A percentile compares a stretch with the other conserved stretches of the same genome.
Evolutionary conservation across 306 rosid genomes (phyloP).

Genomic region (Datisca glomerata): DNA sequence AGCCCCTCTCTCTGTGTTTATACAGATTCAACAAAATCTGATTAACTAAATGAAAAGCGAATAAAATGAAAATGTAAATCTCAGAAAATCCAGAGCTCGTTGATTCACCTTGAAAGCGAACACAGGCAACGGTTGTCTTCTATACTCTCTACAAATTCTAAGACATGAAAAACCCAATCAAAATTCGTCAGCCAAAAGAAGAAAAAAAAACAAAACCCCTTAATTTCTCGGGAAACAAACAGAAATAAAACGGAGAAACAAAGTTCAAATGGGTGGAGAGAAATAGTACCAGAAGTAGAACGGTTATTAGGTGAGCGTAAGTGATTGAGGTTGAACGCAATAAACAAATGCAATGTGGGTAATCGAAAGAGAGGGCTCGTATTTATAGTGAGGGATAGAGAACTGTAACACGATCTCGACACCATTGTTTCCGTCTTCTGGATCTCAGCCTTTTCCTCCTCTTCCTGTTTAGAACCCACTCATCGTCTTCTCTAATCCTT

Average conservation of each 20-base stretch:
- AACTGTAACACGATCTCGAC: constrained; percentile 16
- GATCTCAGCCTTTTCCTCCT: constrained; percentile 8
- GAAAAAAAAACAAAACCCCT: background rate
- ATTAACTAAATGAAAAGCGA: background rate
- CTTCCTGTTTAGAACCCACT: background rate
- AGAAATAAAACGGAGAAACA: background rate
- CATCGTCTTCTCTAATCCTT: background rate
- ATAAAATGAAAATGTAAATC: background rate
- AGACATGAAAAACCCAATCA: constrained; percentile 27
- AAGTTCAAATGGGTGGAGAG: background rate
- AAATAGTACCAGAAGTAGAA: constrained; percentile 38
- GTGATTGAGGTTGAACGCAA: background rate
- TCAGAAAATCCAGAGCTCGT: background rate
- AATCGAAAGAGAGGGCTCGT: constrained; percentile 10
- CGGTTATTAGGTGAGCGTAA: background rate
- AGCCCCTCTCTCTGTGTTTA: constrained; percentile 19
- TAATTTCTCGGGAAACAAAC: constrained; percentile 12
- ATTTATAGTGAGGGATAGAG: constrained; percentile 43
- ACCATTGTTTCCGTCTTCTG: constrained; percentile 37
- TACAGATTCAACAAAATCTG: constrained; percentile 1
- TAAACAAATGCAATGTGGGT: constrained; percentile 9
- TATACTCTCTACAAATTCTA: constrained; percentile 23
- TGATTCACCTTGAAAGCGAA: constrained; percentile 40
- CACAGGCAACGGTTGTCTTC: constrained; percentile 8
- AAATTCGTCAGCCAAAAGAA: constrained; percentile 20